Conservation (phyloP, 202 grass and related monocot species). For the Schoenoplectus triqueter region DNA sequence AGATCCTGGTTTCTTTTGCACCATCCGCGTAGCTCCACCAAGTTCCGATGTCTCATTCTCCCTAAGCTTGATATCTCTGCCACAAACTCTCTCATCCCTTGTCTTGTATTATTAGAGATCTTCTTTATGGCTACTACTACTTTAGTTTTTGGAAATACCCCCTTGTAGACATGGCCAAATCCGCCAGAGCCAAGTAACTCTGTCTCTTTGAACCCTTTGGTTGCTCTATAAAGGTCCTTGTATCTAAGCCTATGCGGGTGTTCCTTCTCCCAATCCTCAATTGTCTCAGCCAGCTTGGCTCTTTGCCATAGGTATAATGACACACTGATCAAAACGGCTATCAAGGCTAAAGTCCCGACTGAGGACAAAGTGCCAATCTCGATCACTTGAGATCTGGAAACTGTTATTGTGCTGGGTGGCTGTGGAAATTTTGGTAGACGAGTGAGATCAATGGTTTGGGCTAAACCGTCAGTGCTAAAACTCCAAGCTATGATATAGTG, state of each 20-base stretch:
- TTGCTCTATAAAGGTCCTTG: slow-evolving; percentile 48
- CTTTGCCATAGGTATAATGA: slow-evolving; percentile 39
- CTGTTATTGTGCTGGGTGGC: not conserved
- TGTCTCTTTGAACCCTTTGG: slow-evolving; percentile 54
- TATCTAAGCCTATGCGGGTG: slow-evolving; percentile 62
- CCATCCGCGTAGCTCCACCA: slow-evolving; percentile 60
- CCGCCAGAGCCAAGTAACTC: slow-evolving; percentile 52
- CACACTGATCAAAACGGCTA: slow-evolving; percentile 23
- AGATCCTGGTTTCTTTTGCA: slow-evolving; percentile 67
- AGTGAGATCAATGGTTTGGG: slow-evolving; percentile 37
- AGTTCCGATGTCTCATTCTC: slow-evolving; percentile 55
- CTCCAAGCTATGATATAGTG: slow-evolving; percentile 63
- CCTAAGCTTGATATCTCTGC: slow-evolving; percentile 63
- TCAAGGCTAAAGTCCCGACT: slow-evolving; percentile 24
- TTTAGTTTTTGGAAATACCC: slow-evolving; percentile 39
- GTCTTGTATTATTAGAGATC: slow-evolving; percentile 50
- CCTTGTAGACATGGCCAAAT: slow-evolving; percentile 60
- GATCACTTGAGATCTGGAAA: slow-evolving; percentile 18
- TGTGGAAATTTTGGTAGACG: slow-evolving; percentile 40
- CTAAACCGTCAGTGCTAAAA: slow-evolving; percentile 41
- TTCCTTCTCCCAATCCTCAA: slow-evolving; percentile 63
- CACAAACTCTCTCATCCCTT: slow-evolving; percentile 69
- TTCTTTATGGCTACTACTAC: slow-evolving; percentile 63
- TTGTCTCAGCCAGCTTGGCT: slow-evolving; percentile 45
- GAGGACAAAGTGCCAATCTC: slow-evolving; percentile 27